A percentile compares a stretch with the other conserved stretches of the same genome.
Conservation (phyloP, 352 stramenopile genomes). For the Peronospora farinosa region DNA sequence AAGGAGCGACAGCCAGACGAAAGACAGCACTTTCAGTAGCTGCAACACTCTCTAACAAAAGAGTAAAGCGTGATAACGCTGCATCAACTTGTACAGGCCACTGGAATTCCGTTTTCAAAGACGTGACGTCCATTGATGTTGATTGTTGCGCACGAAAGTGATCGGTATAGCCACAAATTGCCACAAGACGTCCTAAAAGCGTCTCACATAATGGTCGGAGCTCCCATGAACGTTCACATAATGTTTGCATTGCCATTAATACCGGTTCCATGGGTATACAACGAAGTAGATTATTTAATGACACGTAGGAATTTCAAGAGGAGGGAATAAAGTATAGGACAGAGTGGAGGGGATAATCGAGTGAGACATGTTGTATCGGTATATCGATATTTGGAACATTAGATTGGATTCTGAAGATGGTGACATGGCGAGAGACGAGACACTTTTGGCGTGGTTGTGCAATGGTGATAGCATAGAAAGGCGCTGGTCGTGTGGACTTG, state of each 20-base stretch:
- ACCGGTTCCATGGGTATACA: slow-evolving; percentile 22
- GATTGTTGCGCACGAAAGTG: slow-evolving; percentile 4
- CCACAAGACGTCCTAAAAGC: slow-evolving; percentile 23
- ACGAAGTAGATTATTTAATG: no score
- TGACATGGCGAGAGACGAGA: no score
- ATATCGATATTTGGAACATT: no score
- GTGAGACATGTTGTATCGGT: no score
- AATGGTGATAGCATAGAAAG: no score
- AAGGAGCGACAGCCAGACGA: slow-evolving; percentile 31
- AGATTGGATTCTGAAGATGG: no score
- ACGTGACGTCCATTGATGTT: slow-evolving; percentile 8
- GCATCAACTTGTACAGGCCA: slow-evolving; percentile 26
- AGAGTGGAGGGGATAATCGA: no score
- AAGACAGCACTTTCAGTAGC: slow-evolving; percentile 29
- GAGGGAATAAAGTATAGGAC: no score
- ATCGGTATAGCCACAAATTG: slow-evolving; percentile 18
- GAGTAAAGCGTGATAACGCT: slow-evolving; percentile 26
- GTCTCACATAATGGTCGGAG: slow-evolving; percentile 32
- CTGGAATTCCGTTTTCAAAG: slow-evolving; percentile 10
- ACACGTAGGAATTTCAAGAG: no score
- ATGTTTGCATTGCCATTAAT: slow-evolving; percentile 20
- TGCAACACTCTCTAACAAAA: slow-evolving; percentile 25
- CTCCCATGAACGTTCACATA: slow-evolving; percentile 29
- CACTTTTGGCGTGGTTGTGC: no score
- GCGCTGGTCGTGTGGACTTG: no score